Evolutionary conservation across 2,329 filamentous ascomycete species (phyloP), one percentile per base, ranked within the genome.

Genomic region (Botrytis fragariae): DNA sequence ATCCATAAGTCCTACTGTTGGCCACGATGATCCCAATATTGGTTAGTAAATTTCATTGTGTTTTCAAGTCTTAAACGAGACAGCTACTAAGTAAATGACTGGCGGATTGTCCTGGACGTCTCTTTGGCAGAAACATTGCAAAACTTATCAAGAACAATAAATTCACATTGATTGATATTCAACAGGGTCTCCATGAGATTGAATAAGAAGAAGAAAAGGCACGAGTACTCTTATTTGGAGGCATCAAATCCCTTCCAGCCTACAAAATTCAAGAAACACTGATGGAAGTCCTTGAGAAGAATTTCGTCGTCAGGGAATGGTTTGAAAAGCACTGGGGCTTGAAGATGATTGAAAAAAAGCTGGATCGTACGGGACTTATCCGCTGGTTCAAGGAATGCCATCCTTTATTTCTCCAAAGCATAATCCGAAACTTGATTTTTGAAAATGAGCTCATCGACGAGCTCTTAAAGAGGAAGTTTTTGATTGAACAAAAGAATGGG

Each of bases 31-130:
- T 14, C 22, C 16, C 10, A 39, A 37, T 12, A 22, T 14, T 61
- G 59, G 32, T 61, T 0, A 20, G 59, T 37, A 37, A 9, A 7
- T 0, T 3, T 25, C 3, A 20, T 32, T 6, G n/a, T 16, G 3
- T 0, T 54, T 29, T 3, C 1, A 18, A n/a, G 8, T 18, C 0
- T n/a, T n/a, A n/a, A n/a, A n/a, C n/a, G n/a, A 8, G 16, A 0
- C 2, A 54, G 29, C 12, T n/a, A 14, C 12, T 54, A 16, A 16
- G 29, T 29, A 3, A 0, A 16, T 29, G 0, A 6, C 14, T 16
- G n/a, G 51, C 1, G 12, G 25, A 5, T 16, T 5, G 16, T 3
- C 14, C 51, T 29, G 5, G 12, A 54, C 14, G 25, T 16, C 25
- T 29, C 12, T 14, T 54, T n/a, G 25, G 51, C 5, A 35, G 9